phyloP scores from a whole-genome alignment of 768 basidiomycete species.

The Boletus barrowsii region DNA sequence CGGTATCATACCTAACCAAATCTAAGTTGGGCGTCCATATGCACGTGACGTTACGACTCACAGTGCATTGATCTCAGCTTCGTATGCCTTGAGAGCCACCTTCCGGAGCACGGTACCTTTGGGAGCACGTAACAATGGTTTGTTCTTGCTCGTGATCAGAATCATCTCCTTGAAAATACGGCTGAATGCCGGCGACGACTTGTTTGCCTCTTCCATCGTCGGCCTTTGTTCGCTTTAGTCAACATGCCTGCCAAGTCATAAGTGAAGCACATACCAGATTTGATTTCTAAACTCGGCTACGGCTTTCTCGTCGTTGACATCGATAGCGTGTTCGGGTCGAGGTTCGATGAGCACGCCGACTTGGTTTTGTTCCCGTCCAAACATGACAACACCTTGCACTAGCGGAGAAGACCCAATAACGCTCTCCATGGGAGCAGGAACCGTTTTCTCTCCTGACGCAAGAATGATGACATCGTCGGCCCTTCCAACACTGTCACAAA shows the following conservation, averaged over 20 bases:
- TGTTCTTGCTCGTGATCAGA: constrained; percentile 37
- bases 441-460: constrained; percentile 19
- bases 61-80: constrained; percentile 45
- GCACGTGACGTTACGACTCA: constrained; percentile 18
- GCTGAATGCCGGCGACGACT: constrained; percentile 39
- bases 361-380: constrained; percentile 33
- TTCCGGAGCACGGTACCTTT: constrained; percentile 48
- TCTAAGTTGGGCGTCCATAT: neutral
- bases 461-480: constrained; percentile 36
- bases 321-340: constrained; percentile 9
- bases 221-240: constrained; percentile 26
- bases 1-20: constrained; percentile 28
- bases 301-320: constrained; percentile 20
- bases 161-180: constrained; percentile 55
- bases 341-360: constrained; percentile 35
- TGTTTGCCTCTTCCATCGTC: constrained; percentile 44
- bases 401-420: constrained; percentile 21
- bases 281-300: constrained; percentile 30
- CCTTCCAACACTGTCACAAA: constrained; percentile 28
- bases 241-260: neutral
- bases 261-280: constrained; percentile 24
- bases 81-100: constrained; percentile 38
- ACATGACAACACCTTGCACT: constrained; percentile 30
- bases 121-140: constrained; percentile 42
- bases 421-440: constrained; percentile 28